phyloP scores from a whole-genome alignment of 305 asterid species.

The Fraxinus sp. region DNA sequence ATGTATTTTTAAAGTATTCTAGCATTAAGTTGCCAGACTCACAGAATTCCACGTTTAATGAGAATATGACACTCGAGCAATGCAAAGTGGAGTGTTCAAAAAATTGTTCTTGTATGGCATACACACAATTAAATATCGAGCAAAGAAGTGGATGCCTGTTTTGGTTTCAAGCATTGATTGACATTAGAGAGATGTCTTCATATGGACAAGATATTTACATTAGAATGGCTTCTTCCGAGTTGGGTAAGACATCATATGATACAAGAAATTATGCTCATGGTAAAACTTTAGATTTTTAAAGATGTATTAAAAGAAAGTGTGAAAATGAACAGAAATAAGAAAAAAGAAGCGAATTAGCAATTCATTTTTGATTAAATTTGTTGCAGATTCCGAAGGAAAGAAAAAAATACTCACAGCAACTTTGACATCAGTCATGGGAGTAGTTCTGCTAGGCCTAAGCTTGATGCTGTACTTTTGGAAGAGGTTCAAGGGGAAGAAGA shows the following conservation, averaged over 20 bases:
- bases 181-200: slow-evolving; percentile 19
- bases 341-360: background rate
- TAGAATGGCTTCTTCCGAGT: slow-evolving; percentile 35
- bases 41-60: background rate
- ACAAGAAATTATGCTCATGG: background rate
- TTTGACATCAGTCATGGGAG: slow-evolving; percentile 13
- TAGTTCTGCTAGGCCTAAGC: slow-evolving; percentile 23
- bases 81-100: slow-evolving; percentile 20
- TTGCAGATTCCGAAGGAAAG: slow-evolving; percentile 27
- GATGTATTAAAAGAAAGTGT: background rate
- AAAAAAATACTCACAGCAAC: slow-evolving; percentile 18
- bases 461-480: slow-evolving; percentile 17
- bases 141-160: slow-evolving; percentile 32
- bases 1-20: slow-evolving; percentile 16
- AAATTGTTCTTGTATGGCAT: slow-evolving; percentile 30
- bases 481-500: slow-evolving; percentile 18
- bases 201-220: slow-evolving; percentile 37
- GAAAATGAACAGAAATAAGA: background rate
- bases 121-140: slow-evolving; percentile 21
- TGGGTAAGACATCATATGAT: slow-evolving; percentile 21
- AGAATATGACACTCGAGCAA: slow-evolving; percentile 18
- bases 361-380: background rate
- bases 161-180: slow-evolving; percentile 31
- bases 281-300: background rate
- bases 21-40: slow-evolving; percentile 22